Conservation (phyloP, 2,329 filamentous ascomycete species). For the Cladophialophora carrionii region DNA sequence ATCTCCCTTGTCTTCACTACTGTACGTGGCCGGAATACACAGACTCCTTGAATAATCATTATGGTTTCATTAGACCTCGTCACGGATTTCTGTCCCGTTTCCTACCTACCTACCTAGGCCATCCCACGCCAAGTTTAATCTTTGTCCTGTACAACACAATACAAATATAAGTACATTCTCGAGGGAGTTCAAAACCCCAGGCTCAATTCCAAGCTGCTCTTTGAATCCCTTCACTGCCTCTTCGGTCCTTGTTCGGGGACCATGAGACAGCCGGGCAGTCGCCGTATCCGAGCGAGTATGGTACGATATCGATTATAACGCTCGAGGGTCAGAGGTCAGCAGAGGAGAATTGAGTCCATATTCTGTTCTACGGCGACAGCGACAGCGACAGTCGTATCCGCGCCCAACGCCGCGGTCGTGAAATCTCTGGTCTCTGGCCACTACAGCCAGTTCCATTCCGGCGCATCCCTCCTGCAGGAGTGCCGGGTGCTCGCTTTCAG, state of each 20-base stretch:
- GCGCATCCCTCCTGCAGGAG: neutral
- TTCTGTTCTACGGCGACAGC: too few species aligned
- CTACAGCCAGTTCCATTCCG: neutral
- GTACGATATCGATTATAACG: neutral
- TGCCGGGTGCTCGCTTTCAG: neutral
- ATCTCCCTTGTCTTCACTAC: too few species aligned
- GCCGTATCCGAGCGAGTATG: neutral
- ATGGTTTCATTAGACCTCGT: too few species aligned
- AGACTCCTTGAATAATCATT: too few species aligned
- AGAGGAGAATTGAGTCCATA: neutral
- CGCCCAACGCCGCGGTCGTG: neutral
- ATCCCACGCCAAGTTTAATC: too few species aligned
- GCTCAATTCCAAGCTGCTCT: neutral
- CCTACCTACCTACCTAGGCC: too few species aligned
- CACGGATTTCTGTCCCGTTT: too few species aligned
- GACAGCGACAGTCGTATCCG: neutral
- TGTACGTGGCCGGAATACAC: too few species aligned
- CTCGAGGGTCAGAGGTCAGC: too few species aligned
- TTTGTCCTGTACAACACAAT: too few species aligned
- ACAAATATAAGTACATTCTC: too few species aligned
- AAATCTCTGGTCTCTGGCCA: neutral
- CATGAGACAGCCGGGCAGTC: neutral
- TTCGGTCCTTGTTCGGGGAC: neutral
- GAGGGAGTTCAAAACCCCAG: too few species aligned
- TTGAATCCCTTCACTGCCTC: neutral